Evolutionary conservation across 139 green algal species (phyloP).

Genomic region (Chlorella sp.): DNA sequence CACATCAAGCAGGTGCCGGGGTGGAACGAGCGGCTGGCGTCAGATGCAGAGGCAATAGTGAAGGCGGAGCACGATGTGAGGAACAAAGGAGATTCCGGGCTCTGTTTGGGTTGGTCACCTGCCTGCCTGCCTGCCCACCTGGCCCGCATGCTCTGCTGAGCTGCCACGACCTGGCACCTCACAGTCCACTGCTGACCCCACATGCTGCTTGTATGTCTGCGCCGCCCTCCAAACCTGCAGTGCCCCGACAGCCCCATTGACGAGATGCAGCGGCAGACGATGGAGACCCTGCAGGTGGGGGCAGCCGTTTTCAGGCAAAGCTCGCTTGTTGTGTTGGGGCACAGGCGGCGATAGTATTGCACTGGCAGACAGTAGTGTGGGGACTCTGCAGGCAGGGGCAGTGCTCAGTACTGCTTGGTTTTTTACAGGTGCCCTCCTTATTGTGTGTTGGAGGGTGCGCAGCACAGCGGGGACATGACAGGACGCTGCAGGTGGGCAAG

Average conservation of each 20-base stretch:
- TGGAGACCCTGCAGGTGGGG: background rate
- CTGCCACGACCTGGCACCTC: background rate
- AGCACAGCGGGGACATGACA: too few relatives aligned
- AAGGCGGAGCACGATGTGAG: conserved; percentile 35
- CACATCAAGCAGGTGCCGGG: conserved; percentile 25
- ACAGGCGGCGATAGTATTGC: too few relatives aligned
- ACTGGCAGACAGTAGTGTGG: too few relatives aligned
- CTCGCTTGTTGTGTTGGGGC: too few relatives aligned
- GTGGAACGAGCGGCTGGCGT: conserved; percentile 33
- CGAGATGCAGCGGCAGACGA: conserved; percentile 22
- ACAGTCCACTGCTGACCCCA: background rate
- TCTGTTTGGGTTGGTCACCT: too few relatives aligned
- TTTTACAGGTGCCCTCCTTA: too few relatives aligned
- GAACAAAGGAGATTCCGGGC: background rate
- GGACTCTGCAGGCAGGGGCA: too few relatives aligned
- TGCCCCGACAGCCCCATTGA: conserved; percentile 19
- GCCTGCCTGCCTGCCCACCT: background rate
- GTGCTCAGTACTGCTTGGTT: too few relatives aligned
- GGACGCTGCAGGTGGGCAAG: too few relatives aligned
- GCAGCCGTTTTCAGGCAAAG: background rate
- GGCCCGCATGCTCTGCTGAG: background rate
- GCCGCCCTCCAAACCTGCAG: background rate
- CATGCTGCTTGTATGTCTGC: background rate
- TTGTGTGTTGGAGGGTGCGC: too few relatives aligned
- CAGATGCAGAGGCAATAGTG: conserved; percentile 28